Base-by-base conservation (phyloP, 2,329 filamentous ascomycete species). In the Alternaria triticina region DNA sequence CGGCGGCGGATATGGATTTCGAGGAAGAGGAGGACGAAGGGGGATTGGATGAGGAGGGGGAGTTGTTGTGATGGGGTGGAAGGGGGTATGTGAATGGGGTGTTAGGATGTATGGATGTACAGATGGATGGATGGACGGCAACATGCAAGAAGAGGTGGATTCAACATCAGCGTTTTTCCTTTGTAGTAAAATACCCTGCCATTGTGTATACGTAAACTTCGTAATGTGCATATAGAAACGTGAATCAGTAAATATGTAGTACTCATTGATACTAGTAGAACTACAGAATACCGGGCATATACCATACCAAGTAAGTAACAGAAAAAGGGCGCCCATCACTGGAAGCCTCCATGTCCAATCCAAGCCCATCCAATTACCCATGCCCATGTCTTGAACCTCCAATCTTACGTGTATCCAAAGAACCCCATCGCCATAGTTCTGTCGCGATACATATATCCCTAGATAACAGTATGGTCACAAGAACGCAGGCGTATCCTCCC, bases 21-120 rank as follows among this genome's bases (percentile, higher is more conserved):
- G 36, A 87, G 84, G 87, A 88, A 27, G 66, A 69, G 7, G 75
- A 75, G n/a, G 75, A 72, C 10, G 75, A 71, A 13, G 66, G 73
- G 0, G 87, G 86, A 5, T 85, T 89, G 66, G 81, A 87, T 0
- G 87, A 85, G 0, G 87, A 89, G 57, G 87, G 86, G 1, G 87
- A 89, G 68, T 65, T 87, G 72, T 33, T 75, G 12, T 75, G 54
- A 61, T 22, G 22, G 30, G 22, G 15, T 10, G 25, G 9, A 22
- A 22, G 20, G 20, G 20, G 20, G 20, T 22, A 22, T 22, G 20
- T 22, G 20, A 22, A 22, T 22, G 20, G 20, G 20, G 20, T 22
- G 20, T 22, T 22, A 22, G 20, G 20, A 22, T 22, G 20, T 22
- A 22, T 22, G 20, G 20, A 22, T 22, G 20, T 22, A 22, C 4